Evolutionary conservation across 257 asterid genomes (phyloP), one percentile per base, ranked within the genome.

Genomic region (Nicotiana benthamiana): DNA sequence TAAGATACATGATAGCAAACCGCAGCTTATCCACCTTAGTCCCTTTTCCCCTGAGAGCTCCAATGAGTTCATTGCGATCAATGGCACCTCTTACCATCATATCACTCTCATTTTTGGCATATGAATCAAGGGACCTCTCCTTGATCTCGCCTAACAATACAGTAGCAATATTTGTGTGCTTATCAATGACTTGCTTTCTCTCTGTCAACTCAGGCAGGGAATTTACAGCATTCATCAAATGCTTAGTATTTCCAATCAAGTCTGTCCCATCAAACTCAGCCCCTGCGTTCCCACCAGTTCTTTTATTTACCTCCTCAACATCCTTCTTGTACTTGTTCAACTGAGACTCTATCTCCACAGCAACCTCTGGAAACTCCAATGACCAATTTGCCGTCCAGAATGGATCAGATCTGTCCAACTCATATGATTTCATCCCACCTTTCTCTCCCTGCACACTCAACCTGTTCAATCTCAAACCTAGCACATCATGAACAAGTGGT

Each of bases 151-250:
- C 90, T 85, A 90, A 77, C 85, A 92, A 86, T 8, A 90, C 94
- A 52, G 98, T 94, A 51, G 98, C 99, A 60, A 94, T 92, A 56
- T 91, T 94, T 13, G 98, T 94, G 86, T 94, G 97, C 88, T 91
- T 94, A 82, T 94, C 97, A 56, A 94, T 94, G 70, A 91, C 91
- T 81, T 91, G 94, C 85, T 94, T 94, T 80, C 97, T 81, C 79
- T 94, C 98, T 27, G 97, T 95, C 89, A 95, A 84, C 84, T 96
- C 99, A 13, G 99, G 99, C 79, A 96, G 91, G 15, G 98, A 94
- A 78, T 91, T 96, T 79, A 96, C 97, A 1, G 99, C 98, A 81
- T 86, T 92, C 97, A 96, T 96, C 86, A 96, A 86, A 90, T 94
- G 97, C 89, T 94, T 91, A 0, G 98, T 96, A 90, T 92, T 96